These are phyloP conservation scores for Phytophthora constricta DNA, from an alignment of 352 stramenopile species.

Conservation along the genomic window DNA sequence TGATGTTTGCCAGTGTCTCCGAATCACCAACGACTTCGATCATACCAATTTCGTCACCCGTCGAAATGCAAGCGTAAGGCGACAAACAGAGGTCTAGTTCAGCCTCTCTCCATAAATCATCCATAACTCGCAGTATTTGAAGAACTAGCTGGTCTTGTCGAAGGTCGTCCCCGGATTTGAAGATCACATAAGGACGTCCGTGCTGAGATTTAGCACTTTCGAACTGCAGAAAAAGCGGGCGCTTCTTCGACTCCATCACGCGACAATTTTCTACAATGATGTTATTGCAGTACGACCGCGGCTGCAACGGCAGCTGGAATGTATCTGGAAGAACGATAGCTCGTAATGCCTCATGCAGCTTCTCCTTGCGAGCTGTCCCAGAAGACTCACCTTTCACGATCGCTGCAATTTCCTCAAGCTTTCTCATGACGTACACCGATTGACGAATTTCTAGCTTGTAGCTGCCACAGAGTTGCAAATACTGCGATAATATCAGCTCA, in stretches of 20 bases:
- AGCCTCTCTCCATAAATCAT: slow-evolving; percentile 89
- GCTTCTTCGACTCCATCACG: slow-evolving; percentile 95
- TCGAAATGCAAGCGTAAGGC: slow-evolving; percentile 90
- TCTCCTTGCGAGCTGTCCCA: slow-evolving; percentile 45
- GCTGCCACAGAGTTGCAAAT: slow-evolving; percentile 88
- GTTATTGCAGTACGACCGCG: slow-evolving; percentile 76
- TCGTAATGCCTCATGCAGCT: slow-evolving; percentile 63
- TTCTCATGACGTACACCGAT: slow-evolving; percentile 92
- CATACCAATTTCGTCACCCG: slow-evolving; percentile 86
- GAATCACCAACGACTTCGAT: slow-evolving; percentile 91
- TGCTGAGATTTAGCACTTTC: slow-evolving; percentile 72
- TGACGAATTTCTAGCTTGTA: slow-evolving; percentile 91
- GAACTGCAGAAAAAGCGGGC: slow-evolving; percentile 90
- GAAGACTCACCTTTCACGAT: slow-evolving; percentile 68
- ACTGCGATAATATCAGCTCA: slow-evolving; percentile 73
- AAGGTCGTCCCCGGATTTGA: slow-evolving; percentile 94
- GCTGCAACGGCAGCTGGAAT: slow-evolving; percentile 91
- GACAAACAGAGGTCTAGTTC: slow-evolving; percentile 86
- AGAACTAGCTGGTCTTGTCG: slow-evolving; percentile 94
- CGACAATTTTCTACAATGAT: slow-evolving; percentile 86
- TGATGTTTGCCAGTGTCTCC: slow-evolving; percentile 90
- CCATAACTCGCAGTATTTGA: slow-evolving; percentile 92
- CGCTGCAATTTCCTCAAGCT: slow-evolving; percentile 80
- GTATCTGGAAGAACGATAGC: slow-evolving; percentile 74
- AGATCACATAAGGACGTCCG: slow-evolving; percentile 81